phyloP scores from a whole-genome alignment of 257 asterid genomes.

The Plantago elongata region DNA sequence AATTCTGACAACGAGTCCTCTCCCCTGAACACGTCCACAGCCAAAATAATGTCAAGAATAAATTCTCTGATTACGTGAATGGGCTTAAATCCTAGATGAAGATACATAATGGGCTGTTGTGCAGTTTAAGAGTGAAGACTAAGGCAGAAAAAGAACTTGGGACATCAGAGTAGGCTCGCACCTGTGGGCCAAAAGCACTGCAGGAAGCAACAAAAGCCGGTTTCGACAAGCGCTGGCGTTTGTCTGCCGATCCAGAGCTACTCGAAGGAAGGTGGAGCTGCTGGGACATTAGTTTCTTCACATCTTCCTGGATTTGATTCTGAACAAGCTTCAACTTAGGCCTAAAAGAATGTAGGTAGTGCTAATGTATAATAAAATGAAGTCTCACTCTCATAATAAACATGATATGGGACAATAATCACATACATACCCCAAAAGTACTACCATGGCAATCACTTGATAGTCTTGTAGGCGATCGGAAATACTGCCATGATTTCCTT shows the following conservation, averaged over 20 bases:
- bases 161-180: slow-evolving; percentile 20
- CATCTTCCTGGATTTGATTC: slow-evolving; percentile 70
- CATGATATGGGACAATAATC: slow-evolving; percentile 5
- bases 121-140: not conserved
- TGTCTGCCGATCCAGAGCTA: slow-evolving; percentile 19
- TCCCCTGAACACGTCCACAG: slow-evolving; percentile 33
- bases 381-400: not conserved
- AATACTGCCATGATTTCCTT: slow-evolving; percentile 46
- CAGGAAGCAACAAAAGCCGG: slow-evolving; percentile 76
- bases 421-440: slow-evolving; percentile 66
- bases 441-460: slow-evolving; percentile 79
- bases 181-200: slow-evolving; percentile 87
- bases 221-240: slow-evolving; percentile 24
- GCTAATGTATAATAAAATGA: not conserved
- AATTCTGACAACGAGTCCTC: slow-evolving; percentile 66
- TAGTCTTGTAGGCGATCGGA: slow-evolving; percentile 70
- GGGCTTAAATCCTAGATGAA: not conserved
- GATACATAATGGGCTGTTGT: not conserved
- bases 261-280: slow-evolving; percentile 54
- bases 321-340: slow-evolving; percentile 73
- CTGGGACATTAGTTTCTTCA: slow-evolving; percentile 76
- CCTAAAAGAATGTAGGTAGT: slow-evolving; percentile 33
- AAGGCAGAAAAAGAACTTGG: not conserved
- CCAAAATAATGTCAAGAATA: not conserved
- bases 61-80: not conserved